Evolutionary conservation across 257 asterid genomes (phyloP).

Genomic region (Ajuga chamaepitys): DNA sequence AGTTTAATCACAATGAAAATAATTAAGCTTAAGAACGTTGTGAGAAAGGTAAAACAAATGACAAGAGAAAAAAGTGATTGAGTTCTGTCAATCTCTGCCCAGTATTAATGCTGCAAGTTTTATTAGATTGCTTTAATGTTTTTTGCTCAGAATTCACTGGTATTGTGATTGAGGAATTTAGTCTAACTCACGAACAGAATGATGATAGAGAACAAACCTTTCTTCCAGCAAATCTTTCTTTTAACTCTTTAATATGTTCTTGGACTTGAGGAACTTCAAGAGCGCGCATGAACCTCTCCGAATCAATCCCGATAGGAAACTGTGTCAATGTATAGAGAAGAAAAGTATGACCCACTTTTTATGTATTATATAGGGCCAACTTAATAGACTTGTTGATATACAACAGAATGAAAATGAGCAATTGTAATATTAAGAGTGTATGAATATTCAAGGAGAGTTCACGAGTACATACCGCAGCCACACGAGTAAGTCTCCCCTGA

Average conservation of each 20-base stretch:
- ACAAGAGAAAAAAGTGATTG: not conserved
- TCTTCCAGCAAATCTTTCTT: constrained; percentile 80
- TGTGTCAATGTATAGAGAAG: constrained; percentile 25
- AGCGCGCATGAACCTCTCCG: constrained; percentile 80
- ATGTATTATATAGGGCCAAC: constrained; percentile 1
- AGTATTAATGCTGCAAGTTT: not conserved
- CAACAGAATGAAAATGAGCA: constrained; percentile 9
- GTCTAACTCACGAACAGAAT: not conserved
- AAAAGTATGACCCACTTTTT: constrained; percentile 9
- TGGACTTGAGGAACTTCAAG: constrained; percentile 59
- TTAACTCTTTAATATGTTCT: constrained; percentile 51
- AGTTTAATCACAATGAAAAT: not conserved
- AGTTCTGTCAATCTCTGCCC: constrained; percentile 5
- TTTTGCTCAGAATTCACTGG: not conserved
- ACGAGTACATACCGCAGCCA: constrained; percentile 70
- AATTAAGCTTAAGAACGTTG: not conserved
- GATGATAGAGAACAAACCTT: constrained; percentile 42
- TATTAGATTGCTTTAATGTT: not conserved
- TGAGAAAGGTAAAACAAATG: not conserved
- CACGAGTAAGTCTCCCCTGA: constrained; percentile 95
- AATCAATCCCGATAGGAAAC: constrained; percentile 96
- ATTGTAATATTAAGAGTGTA: constrained; percentile 8
- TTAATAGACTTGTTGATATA: not conserved
- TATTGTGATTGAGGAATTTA: not conserved
- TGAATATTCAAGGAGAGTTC: not conserved